phyloP scores from a whole-genome alignment of 306 rosid genomes.

The apple (Malus domestica) region DNA sequence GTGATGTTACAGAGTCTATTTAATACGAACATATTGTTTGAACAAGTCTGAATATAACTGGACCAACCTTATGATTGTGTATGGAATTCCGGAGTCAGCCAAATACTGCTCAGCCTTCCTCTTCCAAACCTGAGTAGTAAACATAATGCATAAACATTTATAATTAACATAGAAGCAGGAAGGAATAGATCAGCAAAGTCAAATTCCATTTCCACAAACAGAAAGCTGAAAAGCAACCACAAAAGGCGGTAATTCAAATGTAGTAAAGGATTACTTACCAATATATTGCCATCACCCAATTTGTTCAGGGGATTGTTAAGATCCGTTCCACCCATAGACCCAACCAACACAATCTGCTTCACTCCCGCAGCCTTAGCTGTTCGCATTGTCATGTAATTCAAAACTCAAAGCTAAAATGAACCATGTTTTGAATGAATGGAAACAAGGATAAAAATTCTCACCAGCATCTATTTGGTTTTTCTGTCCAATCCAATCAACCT shows the following conservation, averaged over 20 bases:
- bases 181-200: neutral
- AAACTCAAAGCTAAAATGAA: conserved; percentile 12
- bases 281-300: conserved; percentile 84
- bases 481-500: conserved; percentile 99
- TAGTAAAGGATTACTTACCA: conserved; percentile 50
- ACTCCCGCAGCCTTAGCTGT: conserved; percentile 92
- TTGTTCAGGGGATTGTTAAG: conserved; percentile 68
- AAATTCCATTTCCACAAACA: neutral
- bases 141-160: neutral
- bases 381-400: conserved; percentile 17
- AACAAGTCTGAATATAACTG: neutral
- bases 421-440: neutral
- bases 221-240: neutral
- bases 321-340: conserved; percentile 95
- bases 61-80: conserved; percentile 82
- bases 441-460: conserved; percentile 16
- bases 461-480: conserved; percentile 94
- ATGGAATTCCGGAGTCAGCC: conserved; percentile 82
- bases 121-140: conserved; percentile 69
- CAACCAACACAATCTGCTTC: conserved; percentile 89
- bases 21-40: neutral
- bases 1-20: neutral
- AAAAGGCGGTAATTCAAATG: conserved; percentile 5
- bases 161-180: neutral
- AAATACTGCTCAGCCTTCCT: conserved; percentile 95